Evolutionary conservation across 2,329 filamentous ascomycete species (phyloP), one percentile per base, ranked within the genome.

Genomic region (Arthrobotrys iridis): DNA sequence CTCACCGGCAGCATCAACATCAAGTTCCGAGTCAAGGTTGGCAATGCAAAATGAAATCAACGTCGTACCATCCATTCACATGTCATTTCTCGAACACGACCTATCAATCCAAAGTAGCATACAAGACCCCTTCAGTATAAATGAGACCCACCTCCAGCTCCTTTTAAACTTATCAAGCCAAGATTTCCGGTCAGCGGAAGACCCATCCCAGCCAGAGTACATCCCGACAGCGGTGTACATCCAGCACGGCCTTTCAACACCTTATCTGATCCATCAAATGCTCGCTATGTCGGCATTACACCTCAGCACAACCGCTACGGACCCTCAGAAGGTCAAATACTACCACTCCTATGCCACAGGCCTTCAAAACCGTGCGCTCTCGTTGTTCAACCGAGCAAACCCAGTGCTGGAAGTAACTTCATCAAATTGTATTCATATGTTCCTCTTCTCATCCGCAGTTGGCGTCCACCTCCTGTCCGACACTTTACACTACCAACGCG

Each of bases 401-500:
- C 66, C 66, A 15, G 77, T 79, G n/a, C 57, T 72, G n/a, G 65
- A 78, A 13, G 52, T 79, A 8, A 77, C 76, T 0, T 26, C 68
- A 0, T 80, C 81, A 6, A 81, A 80, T 52, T 82, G 81, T 40
- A 78, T 84, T 18, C 82, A 83, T 0, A 81, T 83, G 11, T 84
- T 85, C 64, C 78, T 85, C n/a, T 86, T 85, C 78, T 82, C 84
- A 3, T 80, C 81, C 15, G 70, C 83, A 3, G 78, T 85, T 0
- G 83, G 84, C 41, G 81, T 86, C 4, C 85, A 87, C 60, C 82
- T 84, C 40, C 81, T 87, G 2, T 85, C 83, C 77, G 85, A 87
- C 63, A 83, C 83, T 1, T 80, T 86, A 1, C 76, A 80, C 66
- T 81, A 83, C 60, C 81, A 84, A 41, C 81, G 81, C 13, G 58